Percentiles rank a stretch among this genome's conserved stretches.
These are phyloP conservation scores for Rhynchospora breviuscula DNA, from an alignment of 176 grass and related monocot genomes.

Conservation along the genomic window DNA sequence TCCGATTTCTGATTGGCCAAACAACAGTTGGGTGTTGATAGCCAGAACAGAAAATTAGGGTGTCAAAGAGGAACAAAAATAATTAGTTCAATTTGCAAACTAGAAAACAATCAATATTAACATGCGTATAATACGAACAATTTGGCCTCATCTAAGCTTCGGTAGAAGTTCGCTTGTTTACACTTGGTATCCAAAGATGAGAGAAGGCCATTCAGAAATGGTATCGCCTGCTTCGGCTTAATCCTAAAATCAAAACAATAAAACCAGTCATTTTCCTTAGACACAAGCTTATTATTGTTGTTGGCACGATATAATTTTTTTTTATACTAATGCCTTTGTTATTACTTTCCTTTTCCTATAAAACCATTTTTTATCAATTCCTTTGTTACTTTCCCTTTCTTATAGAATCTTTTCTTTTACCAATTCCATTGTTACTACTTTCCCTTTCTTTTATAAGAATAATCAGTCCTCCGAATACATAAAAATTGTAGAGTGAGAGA, in stretches of 20 bases:
- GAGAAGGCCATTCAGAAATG: slow-evolving; percentile 84
- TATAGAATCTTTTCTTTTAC: background rate
- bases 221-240: slow-evolving; percentile 70
- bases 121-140: slow-evolving; percentile 45
- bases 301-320: background rate
- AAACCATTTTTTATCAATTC: background rate
- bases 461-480: too few relatives aligned
- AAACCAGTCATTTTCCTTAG: background rate
- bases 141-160: slow-evolving; percentile 95
- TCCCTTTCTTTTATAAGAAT: background rate
- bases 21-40: background rate
- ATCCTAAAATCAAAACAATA: slow-evolving; percentile 55
- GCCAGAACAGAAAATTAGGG: background rate
- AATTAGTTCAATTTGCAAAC: background rate
- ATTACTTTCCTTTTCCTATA: background rate
- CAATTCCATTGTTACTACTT: too few relatives aligned
- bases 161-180: slow-evolving; percentile 76
- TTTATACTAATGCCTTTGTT: background rate
- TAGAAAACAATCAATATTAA: background rate
- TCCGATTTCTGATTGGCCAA: background rate
- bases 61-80: background rate
- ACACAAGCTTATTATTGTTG: background rate
- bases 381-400: background rate
- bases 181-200: slow-evolving; percentile 96
- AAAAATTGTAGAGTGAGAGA: background rate